Conservation (phyloP, 2,329 filamentous ascomycete species). For the Pseudogymnoascus sp. region DNA sequence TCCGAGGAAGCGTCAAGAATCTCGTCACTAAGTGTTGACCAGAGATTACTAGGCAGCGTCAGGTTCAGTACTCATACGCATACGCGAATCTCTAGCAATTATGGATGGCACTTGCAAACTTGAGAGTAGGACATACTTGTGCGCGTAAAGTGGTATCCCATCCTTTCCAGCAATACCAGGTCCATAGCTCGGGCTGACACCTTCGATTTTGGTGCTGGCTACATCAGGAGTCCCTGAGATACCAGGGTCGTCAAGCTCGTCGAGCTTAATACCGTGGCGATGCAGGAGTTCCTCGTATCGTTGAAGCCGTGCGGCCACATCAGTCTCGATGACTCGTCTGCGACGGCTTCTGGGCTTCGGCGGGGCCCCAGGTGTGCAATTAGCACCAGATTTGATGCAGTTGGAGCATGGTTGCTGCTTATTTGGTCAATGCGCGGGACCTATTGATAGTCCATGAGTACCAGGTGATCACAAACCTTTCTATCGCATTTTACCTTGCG, state of each 20-base stretch:
- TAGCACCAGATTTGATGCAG: constrained; percentile 20
- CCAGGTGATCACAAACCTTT: neutral
- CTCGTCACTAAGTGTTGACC: constrained; percentile 26
- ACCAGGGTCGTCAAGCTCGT: constrained; percentile 19
- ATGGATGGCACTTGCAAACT: constrained; percentile 15
- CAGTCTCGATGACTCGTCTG: constrained; percentile 23
- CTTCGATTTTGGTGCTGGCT: neutral
- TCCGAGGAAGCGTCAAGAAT: constrained; percentile 28
- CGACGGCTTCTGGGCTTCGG: constrained; percentile 22
- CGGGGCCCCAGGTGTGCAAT: constrained; percentile 19
- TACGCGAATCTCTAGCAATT: constrained; percentile 23
- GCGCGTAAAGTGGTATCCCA: neutral
- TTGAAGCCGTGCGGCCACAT: constrained; percentile 22
- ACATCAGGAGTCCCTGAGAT: neutral
- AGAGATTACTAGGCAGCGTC: constrained; percentile 20
- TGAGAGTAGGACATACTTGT: neutral
- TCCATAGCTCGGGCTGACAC: constrained; percentile 12
- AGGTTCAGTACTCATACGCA: neutral
- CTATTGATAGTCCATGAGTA: neutral
- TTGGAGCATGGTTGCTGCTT: constrained; percentile 23
- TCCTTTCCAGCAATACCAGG: constrained; percentile 12
- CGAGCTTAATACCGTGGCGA: constrained; percentile 23
- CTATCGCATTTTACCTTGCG: constrained; percentile 26
- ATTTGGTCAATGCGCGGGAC: neutral
- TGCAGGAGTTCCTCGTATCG: constrained; percentile 22